Base-by-base conservation (phyloP, 371 early-diverging fungal species). In the Apophysomyces sp. region DNA sequence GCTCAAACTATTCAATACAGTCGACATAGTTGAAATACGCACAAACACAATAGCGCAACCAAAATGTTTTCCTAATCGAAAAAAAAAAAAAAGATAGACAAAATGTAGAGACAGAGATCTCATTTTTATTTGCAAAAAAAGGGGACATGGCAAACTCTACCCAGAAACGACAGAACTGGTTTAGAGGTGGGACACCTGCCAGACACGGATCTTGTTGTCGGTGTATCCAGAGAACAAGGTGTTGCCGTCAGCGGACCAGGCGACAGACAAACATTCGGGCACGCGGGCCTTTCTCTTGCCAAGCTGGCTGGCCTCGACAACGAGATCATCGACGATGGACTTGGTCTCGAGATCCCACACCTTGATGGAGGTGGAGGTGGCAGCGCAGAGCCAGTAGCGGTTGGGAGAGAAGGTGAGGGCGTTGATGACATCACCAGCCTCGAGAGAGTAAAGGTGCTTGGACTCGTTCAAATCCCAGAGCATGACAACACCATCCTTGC, bases 311-410 rank as follows among this genome's bases (percentile, higher is more conserved):
- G 91, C 90, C 69, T 94, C 94, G 71, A 95, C 91, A 66, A 85
- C 84, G 69, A 97, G 89, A 75, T 96, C 95, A 83, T 91, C 93
- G 53, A 97, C 95, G 65, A 94, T 79, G 40, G 87, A 84, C 91
- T 98, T 96, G 86, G 87, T 87, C 82, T 97, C 95, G 71, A 98
- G 84, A 80, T 98, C 98, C 97, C 97, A 97, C 86, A 98, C 93
- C 91, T 94, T 95, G 89, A 98, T 96, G 81, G 90, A 86, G 58
- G 85, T 80, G 65, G 86, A 84, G 70, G 96, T 96, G 80, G 98
- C 99, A 72, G 97, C 97, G 88, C 96, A 95, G 71, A 98, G 88
- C 99, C 99, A 98, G 95, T 97, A 98, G 63, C 97, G 91, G 92
- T 97, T 97, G 76, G 97, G 96, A 68, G 95, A 94, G 93, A 98